Evolutionary conservation across 2,329 filamentous ascomycete species (phyloP), one percentile per base, ranked within the genome.

Genomic region (Arthrocladium fulminans): DNA sequence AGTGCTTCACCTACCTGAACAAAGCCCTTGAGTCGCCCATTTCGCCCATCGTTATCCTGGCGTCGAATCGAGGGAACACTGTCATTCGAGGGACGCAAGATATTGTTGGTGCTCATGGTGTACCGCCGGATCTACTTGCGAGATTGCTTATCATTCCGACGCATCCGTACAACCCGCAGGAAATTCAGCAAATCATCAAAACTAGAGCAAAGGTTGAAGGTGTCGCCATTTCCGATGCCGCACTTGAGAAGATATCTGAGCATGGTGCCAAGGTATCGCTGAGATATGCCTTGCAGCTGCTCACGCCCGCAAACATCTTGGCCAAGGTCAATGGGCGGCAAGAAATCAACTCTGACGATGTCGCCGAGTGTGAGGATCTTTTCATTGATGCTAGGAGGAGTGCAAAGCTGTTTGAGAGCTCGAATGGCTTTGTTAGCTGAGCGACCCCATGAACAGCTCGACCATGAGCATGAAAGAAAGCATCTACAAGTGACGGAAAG

Each of bases 1-100:
- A 98, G 73, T 94, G 89, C 74, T 98, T 97, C 72, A 97, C 92
- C 58, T 98, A 96, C 71, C 82, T 98, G 63, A 97, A 97, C 75
- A 86, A 89, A 63, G 92, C 92, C n/a, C 78, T 98, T 58, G 92
- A 98, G 75, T 89, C 87, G 48, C 80, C 83, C 57, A 94, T 98
- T 62, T 90, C 90, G 1, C 92, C 92, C 50, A 95, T 98, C 62
- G 92, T 98, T 53, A 92, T 98, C 57, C 83, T 98, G 52, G 92
- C 92, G 51, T 97, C 92, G 35, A 98, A 98, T 73, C 84, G 92
- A 61, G 92, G 92, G 66, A 84, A 89, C 74, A 90, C 87, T 56
- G 86, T 88, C 56, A 92, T 98, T 63, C 86, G 88, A 60, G 90
- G 90, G 63, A 90, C 86, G 49, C 80, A 86, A 65, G 69, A 73